Base-by-base conservation (phyloP, 2,329 filamentous ascomycete genomes). In the Dendryphion nanum region DNA sequence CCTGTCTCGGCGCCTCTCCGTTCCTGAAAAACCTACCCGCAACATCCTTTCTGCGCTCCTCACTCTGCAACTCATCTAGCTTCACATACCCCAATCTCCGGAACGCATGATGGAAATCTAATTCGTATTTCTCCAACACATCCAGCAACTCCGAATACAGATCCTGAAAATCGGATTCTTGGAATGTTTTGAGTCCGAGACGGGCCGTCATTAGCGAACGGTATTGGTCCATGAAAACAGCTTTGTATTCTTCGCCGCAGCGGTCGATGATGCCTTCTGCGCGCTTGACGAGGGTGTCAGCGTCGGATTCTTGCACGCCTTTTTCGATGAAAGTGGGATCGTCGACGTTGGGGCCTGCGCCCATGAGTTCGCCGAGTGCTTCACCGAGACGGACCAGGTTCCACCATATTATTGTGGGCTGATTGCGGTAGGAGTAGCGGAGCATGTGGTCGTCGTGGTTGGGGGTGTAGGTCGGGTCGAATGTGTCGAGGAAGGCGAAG, bases 391-490 rank as follows among this genome's bases (percentile, higher is more conserved):
- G 82, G 1, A 96, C 89, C 0, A 97, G 75, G 57, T 97, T 97
- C 93, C 93, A 98, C 93, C 93, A 98, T 58, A 98, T 93, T 40
- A 98, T 86, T 30, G 84, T 90, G 0, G 93, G 90, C 61, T 98
- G 93, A 62, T 95, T 95, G 50, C 84, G 83, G 72, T 97, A 98
- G 50, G 82, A 83, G 64, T 98, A 98, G 32, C 93, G 81, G 19
- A 95, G 73, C 70, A 85, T 78, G 59, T 85, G 77, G 59, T 98
- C 93, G 64, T 98, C 93, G 63, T 98, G 93, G 60, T 98, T 98
- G 1, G 93, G 93, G 0, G 93, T 98, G 64, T 97, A 98, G 13
- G 77, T 74, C 0, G 91, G 91, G 57, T 98, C 91, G 57, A 97
- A 98, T 58, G 90, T 89, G 64, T 98, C 93, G 73, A 98, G 85